Percentiles rank a stretch among this genome's conserved stretches.
Evolutionary conservation across 352 stramenopile species (phyloP).

Genomic region (Phytophthora meadii): DNA sequence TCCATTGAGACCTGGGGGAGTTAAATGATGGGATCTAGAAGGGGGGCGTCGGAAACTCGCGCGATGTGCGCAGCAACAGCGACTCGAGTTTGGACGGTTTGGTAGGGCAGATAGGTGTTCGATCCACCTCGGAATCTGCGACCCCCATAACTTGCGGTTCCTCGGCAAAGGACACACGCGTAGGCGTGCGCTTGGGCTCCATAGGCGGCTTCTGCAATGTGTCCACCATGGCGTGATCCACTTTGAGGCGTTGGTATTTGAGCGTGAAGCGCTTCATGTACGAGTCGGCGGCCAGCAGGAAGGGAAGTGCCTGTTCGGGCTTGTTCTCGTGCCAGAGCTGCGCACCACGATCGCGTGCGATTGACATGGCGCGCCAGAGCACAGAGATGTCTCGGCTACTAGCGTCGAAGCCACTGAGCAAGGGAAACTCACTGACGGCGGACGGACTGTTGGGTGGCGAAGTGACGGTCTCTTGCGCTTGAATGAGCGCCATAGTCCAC

Average conservation of each 20-base stretch:
- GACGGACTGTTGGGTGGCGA: constrained; percentile 46
- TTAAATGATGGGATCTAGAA: constrained; percentile 57
- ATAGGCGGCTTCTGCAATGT: constrained; percentile 46
- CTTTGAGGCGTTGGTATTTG: constrained; percentile 88
- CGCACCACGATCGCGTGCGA: constrained; percentile 77
- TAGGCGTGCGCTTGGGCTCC: constrained; percentile 37
- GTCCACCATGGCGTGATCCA: constrained; percentile 86
- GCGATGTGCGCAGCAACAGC: constrained; percentile 80
- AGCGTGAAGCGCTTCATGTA: constrained; percentile 92
- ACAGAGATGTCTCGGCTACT: constrained; percentile 77
- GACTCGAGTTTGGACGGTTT: constrained; percentile 87
- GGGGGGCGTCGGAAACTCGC: constrained; percentile 78
- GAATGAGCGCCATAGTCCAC: constrained; percentile 81
- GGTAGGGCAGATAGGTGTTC: constrained; percentile 74
- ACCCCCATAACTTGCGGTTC: constrained; percentile 71
- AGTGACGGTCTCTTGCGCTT: constrained; percentile 57
- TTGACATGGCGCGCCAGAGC: constrained; percentile 85
- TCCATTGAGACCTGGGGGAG: constrained; percentile 26
- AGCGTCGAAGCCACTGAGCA: constrained; percentile 69
- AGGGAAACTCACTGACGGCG: constrained; percentile 62
- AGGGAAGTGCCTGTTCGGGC: constrained; percentile 78
- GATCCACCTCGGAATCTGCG: constrained; percentile 78
- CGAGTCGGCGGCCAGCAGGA: constrained; percentile 81
- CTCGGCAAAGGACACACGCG: constrained; percentile 73
- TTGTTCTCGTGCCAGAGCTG: constrained; percentile 90